Base-by-base conservation (phyloP, 805 yeast species). In the Ogataea allantospora region DNA sequence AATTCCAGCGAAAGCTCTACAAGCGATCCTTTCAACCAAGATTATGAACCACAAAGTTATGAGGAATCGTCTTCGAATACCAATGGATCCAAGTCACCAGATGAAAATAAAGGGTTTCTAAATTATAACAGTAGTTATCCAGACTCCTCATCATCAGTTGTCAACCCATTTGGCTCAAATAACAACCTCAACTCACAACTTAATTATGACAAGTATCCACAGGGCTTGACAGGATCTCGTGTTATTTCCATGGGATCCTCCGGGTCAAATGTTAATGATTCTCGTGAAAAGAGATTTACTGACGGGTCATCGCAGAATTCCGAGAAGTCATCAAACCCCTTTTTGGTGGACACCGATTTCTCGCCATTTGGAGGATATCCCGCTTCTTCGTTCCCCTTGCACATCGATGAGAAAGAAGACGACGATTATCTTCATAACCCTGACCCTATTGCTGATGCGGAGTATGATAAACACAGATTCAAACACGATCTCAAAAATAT, bases 331-430 rank as follows among this genome's bases (percentile, higher is more conserved):
- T 52, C 57, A 13, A 53, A 58, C 31, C 76, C 76, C 10, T 70
- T 70, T 47, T 43, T 71, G 32, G 70, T 67, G 27, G 80, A 72
- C 53, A 73, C 80, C 15, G 93, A 83, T 54, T 80, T 80, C 48
- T 78, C 85, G 32, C 99, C 98, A 3, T 91, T 91, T 65, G 99
- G 98, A 35, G 98, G 98, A 11, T 91, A 86, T 62, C 98, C 99
- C 1, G 95, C 96, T 7, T 72, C 88, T 12, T 80, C 88, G 4
- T 91, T 91, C 66, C 99, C 99, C 1, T 67, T 91, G 40, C 82
- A 77, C 51, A 79, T 93, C 47, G 96, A 91, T 43, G 98, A 91
- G 51, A 87, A 87, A 63, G 99, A 91, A 63, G 83, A 85, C 7
- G 99, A 91, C 65, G 99, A 91, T 62, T 89, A 87, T 57, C 60